Evolutionary conservation across 2,329 filamentous ascomycete species (phyloP).

Genomic region (Penicillium hordei): DNA sequence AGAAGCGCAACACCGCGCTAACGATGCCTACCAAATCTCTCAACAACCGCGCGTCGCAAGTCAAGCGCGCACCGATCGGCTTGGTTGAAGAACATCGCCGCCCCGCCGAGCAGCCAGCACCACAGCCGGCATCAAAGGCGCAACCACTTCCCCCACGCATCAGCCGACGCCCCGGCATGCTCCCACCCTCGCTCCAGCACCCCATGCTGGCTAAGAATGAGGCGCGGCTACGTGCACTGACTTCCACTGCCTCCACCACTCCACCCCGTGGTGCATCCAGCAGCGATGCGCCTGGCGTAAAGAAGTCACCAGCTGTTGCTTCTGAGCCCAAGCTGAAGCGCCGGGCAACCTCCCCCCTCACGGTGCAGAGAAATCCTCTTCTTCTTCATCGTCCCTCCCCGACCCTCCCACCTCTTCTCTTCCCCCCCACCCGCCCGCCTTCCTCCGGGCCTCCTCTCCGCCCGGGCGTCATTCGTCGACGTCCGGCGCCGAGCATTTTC

Average conservation of each 20-base stretch:
- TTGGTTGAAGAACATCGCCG: conserved; percentile 45
- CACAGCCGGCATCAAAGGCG: conserved; percentile 10
- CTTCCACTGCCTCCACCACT: conserved; percentile 13
- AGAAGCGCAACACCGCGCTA: conserved; percentile 39
- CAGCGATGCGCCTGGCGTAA: neutral
- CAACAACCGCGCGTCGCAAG: conserved; percentile 38
- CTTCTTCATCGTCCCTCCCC: neutral
- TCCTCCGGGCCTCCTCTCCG: conserved; percentile 16
- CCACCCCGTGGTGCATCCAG: neutral
- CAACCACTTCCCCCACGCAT: conserved; percentile 9
- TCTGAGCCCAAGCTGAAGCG: conserved; percentile 14
- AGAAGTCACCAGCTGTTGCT: neutral
- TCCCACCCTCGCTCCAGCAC: neutral
- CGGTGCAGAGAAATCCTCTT: neutral
- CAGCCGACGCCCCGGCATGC: neutral
- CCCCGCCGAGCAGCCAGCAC: conserved; percentile 21
- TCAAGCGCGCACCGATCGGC: conserved; percentile 41
- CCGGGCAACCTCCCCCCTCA: conserved; percentile 8
- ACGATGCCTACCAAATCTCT: conserved; percentile 45
- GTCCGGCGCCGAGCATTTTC: conserved; percentile 33
- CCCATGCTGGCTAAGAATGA: conserved; percentile 18
- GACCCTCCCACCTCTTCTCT: neutral
- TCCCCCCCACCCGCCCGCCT: neutral
- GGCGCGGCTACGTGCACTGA: conserved; percentile 24
- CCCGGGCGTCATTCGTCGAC: conserved; percentile 28